These are phyloP conservation scores for Capronia americana DNA, from an alignment of 2,329 filamentous ascomycete genomes.

Conservation along the genomic window DNA sequence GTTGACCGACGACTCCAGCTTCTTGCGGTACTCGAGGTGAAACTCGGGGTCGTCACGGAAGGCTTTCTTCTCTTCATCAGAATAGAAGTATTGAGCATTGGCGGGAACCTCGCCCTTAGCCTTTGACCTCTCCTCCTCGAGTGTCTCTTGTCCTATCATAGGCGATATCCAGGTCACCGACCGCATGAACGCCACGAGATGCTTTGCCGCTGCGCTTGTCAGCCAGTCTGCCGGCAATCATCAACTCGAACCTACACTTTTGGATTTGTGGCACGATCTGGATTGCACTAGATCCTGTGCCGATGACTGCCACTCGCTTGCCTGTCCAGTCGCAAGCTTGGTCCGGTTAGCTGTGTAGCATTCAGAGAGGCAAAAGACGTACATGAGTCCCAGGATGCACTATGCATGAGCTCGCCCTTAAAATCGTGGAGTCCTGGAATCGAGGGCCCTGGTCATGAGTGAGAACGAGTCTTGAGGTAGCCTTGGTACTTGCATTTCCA, in stretches of 20 bases:
- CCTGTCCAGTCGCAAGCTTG: constrained; percentile 52
- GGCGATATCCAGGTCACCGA: constrained; percentile 41
- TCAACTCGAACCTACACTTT: neutral
- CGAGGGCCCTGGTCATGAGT: constrained; percentile 43
- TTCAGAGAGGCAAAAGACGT: constrained; percentile 40
- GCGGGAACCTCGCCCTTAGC: neutral
- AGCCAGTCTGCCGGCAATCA: no score
- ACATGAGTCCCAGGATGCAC: constrained; percentile 13
- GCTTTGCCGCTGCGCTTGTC: constrained; percentile 32
- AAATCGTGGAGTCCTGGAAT: constrained; percentile 57
- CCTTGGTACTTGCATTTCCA: constrained; percentile 45
- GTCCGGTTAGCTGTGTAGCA: no score
- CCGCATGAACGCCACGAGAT: constrained; percentile 42
- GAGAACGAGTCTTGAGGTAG: no score
- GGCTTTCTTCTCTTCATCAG: constrained; percentile 37
- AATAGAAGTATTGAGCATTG: constrained; percentile 24
- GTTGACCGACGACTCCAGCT: constrained; percentile 54
- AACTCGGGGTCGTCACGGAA: constrained; percentile 52
- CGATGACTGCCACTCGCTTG: constrained; percentile 68
- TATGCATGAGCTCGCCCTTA: constrained; percentile 54
- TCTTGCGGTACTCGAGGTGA: constrained; percentile 52
- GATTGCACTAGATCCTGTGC: constrained; percentile 68
- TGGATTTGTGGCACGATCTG: constrained; percentile 47
- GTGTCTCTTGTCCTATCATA: constrained; percentile 3
- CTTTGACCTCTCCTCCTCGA: constrained; percentile 17